These are phyloP conservation scores for Dryas integrifolia DNA, from an alignment of 331 rosid species.

Conservation along the genomic window DNA sequence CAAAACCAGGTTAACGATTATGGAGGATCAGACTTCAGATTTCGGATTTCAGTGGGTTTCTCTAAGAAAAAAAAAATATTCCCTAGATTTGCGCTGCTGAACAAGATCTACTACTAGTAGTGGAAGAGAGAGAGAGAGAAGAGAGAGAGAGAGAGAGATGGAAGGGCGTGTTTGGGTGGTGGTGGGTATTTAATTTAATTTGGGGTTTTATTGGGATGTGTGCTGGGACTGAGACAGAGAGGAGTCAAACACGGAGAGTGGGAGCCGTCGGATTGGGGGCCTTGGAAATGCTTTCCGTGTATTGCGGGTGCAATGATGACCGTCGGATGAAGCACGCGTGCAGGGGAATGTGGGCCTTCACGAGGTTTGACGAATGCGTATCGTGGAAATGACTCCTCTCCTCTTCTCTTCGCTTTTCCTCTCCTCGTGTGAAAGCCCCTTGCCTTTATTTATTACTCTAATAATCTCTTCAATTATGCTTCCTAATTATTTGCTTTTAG, in stretches of 20 bases:
- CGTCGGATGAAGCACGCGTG: conserved; percentile 97
- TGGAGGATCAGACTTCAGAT: conserved; percentile 11
- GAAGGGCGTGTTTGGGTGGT: conserved; percentile 17
- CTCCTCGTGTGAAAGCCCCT: conserved; percentile 31
- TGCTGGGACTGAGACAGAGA: conserved; percentile 33
- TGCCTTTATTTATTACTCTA: background rate
- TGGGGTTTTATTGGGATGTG: conserved; percentile 28
- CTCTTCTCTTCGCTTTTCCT: background rate
- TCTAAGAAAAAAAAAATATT: conserved; percentile 19
- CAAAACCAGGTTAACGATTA: conserved; percentile 13
- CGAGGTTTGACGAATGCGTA: conserved; percentile 59
- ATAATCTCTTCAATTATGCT: background rate
- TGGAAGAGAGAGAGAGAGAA: background rate
- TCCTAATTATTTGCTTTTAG: conserved; percentile 4
- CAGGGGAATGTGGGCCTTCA: conserved; percentile 50
- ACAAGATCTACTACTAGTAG: conserved; percentile 23
- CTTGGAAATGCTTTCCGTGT: conserved; percentile 72
- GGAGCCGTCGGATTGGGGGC: conserved; percentile 69
- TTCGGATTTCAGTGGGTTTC: background rate
- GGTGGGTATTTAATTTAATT: conserved; percentile 31
- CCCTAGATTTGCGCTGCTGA: conserved; percentile 39
- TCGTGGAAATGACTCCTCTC: conserved; percentile 35
- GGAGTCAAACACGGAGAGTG: conserved; percentile 49
- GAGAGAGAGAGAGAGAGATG: background rate
- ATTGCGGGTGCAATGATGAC: conserved; percentile 45